A percentile compares a stretch with the other conserved stretches of the same genome.
Conservation (phyloP, 805 yeast species). For the Lipomyces kockii region DNA sequence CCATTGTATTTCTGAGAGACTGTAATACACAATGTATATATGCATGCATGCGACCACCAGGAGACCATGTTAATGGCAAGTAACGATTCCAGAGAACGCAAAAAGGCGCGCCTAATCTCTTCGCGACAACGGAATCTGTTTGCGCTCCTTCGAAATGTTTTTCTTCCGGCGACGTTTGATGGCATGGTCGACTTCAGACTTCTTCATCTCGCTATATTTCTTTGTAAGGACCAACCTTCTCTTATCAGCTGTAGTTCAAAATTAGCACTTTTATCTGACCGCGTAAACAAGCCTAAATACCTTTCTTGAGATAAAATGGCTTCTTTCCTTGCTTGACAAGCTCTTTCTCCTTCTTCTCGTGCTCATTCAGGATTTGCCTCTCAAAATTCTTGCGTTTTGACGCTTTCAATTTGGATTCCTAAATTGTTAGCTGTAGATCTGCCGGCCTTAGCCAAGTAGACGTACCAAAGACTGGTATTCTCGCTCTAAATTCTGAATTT, state of each 20-base stretch:
- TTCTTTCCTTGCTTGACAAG: constrained; percentile 72
- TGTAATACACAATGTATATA: not conserved
- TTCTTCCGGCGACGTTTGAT: constrained; percentile 37
- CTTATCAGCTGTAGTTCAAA: constrained; percentile 28
- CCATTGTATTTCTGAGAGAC: not conserved
- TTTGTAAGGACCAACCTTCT: constrained; percentile 29
- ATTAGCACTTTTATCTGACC: not conserved
- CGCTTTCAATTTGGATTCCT: constrained; percentile 61
- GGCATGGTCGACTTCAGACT: constrained; percentile 35
- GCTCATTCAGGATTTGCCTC: constrained; percentile 62
- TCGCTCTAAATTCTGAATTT: constrained; percentile 44
- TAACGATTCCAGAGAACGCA: not conserved
- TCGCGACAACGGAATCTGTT: constrained; percentile 44
- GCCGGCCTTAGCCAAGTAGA: not conserved
- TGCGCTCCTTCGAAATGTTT: constrained; percentile 37
- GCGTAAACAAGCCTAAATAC: constrained; percentile 5
- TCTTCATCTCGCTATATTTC: constrained; percentile 31
- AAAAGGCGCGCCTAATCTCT: constrained; percentile 28
- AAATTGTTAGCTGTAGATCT: constrained; percentile 36
- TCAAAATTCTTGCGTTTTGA: constrained; percentile 77
- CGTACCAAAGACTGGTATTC: constrained; percentile 44
- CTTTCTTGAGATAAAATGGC: constrained; percentile 53
- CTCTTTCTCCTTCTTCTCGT: constrained; percentile 82
- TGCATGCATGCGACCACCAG: not conserved
- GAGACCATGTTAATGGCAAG: not conserved